A percentile compares a stretch with the other conserved stretches of the same genome.
Conservation (phyloP, 495 filamentous ascomycete genomes). For the Lasiosphaeriaceae sp. region DNA sequence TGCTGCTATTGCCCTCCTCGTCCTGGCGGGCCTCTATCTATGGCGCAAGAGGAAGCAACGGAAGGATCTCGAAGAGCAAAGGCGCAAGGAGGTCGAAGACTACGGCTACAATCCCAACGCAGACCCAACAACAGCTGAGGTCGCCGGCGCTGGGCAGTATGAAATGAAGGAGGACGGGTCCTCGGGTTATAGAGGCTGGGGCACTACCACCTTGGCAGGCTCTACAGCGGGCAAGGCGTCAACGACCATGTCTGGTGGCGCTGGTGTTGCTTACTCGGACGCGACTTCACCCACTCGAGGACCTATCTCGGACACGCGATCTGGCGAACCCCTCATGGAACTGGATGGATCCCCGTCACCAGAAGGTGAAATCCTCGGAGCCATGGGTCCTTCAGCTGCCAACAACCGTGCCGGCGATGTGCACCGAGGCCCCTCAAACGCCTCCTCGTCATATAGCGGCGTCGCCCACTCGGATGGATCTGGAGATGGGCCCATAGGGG, state of each 20-base stretch:
- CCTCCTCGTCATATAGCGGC: constrained; percentile 90
- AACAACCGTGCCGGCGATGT: constrained; percentile 64
- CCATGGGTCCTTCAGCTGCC: constrained; percentile 68
- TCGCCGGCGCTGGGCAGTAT: constrained; percentile 54
- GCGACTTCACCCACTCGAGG: constrained; percentile 67
- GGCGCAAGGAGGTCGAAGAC: constrained; percentile 92
- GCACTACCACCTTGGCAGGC: constrained; percentile 64
- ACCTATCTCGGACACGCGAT: constrained; percentile 68
- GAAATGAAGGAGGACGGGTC: constrained; percentile 65
- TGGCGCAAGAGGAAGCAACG: constrained; percentile 84
- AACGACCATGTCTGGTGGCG: constrained; percentile 81
- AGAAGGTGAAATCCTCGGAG: constrained; percentile 64
- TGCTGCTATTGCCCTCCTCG: constrained; percentile 77
- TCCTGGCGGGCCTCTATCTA: constrained; percentile 70
- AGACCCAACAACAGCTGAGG: constrained; percentile 74
- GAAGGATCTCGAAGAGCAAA: constrained; percentile 79
- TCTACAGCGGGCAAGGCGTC: constrained; percentile 80
- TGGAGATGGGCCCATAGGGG: constrained; percentile 57
- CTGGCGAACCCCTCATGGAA: constrained; percentile 62
- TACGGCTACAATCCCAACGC: constrained; percentile 95
- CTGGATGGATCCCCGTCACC: constrained; percentile 56
- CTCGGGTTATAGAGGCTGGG: constrained; percentile 91
- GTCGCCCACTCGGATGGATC: constrained; percentile 80
- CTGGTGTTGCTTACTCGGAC: constrained; percentile 68
- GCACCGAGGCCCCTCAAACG: constrained; percentile 89